A percentile compares a stretch with the other conserved stretches of the same genome.
Evolutionary conservation across 2,329 filamentous ascomycete species (phyloP).

Genomic region (Rosellinia necatrix): DNA sequence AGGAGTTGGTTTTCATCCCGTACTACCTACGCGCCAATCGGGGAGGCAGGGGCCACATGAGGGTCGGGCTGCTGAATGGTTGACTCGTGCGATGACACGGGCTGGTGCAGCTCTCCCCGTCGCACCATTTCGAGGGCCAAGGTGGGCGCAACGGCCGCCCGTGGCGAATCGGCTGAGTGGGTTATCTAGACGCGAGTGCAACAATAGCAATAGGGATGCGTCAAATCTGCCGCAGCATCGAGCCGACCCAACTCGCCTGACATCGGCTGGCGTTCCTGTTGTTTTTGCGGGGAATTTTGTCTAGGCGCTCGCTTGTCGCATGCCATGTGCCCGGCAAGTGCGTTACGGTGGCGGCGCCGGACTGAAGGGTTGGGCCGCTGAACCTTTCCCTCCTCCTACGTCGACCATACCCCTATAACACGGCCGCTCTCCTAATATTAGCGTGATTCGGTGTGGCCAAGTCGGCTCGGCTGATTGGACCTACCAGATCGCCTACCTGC

Average conservation of each 20-base stretch:
- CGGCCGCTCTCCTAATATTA: too few species aligned
- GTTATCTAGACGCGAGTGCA: conserved; percentile 2
- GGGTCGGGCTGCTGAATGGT: conserved; percentile 47
- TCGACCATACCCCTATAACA: too few species aligned
- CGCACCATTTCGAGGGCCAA: conserved; percentile 5
- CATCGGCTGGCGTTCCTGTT: conserved; percentile 3
- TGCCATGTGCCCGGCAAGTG: conserved; percentile 6
- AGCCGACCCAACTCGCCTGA: conserved; percentile 1
- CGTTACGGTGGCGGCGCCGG: conserved; percentile 4
- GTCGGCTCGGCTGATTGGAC: too few species aligned
- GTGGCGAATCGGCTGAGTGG: not conserved
- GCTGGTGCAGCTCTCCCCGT: conserved; percentile 9
- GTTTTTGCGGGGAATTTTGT: conserved; percentile 15
- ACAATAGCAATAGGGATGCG: not conserved
- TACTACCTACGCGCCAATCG: conserved; percentile 61
- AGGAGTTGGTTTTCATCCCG: conserved; percentile 55
- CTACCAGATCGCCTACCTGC: too few species aligned
- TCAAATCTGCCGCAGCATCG: conserved; percentile 5
- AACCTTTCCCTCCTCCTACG: too few species aligned
- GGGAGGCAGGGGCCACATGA: conserved; percentile 58
- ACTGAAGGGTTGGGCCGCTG: conserved; percentile 8
- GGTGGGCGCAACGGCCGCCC: conserved; percentile 4
- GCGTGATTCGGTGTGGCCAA: too few species aligned
- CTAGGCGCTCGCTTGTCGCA: conserved; percentile 2
- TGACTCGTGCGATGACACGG: conserved; percentile 21